Evolutionary conservation across 495 filamentous ascomycete genomes (phyloP).

Genomic region (Aspergillus steynii): DNA sequence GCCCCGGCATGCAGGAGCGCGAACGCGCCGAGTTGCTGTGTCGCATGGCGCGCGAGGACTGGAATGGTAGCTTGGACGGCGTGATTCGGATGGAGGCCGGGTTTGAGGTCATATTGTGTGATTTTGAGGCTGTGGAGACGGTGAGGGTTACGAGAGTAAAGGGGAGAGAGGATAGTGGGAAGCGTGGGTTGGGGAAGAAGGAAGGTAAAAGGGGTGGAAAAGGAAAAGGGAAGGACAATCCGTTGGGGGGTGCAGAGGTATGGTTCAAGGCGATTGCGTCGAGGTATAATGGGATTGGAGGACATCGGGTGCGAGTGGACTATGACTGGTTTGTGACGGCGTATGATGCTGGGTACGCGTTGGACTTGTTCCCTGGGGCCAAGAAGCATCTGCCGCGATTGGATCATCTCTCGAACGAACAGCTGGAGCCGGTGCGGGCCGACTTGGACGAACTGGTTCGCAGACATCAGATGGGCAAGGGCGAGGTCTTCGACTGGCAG

Average conservation of each 20-base stretch:
- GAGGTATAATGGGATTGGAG: conserved; percentile 62
- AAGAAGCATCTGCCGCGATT: conserved; percentile 49
- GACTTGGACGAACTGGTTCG: conserved; percentile 43
- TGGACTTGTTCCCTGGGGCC: conserved; percentile 48
- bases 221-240: conserved; percentile 14
- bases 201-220: conserved; percentile 9
- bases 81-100: conserved; percentile 68
- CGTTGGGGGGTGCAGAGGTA: conserved; percentile 4
- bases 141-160: conserved; percentile 32
- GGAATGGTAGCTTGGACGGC: conserved; percentile 56
- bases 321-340: conserved; percentile 62
- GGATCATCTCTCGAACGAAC: conserved; percentile 27
- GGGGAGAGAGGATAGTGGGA: conserved; percentile 8
- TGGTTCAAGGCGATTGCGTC: conserved; percentile 46
- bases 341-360: conserved; percentile 44
- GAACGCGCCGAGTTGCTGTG: conserved; percentile 53
- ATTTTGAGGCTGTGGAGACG: conserved; percentile 49
- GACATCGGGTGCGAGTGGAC: conserved; percentile 53
- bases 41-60: conserved; percentile 42
- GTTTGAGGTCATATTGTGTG: conserved; percentile 69
- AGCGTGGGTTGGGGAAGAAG: too few relatives aligned
- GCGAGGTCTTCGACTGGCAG: conserved; percentile 56
- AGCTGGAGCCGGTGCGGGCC: conserved; percentile 41
- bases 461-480: conserved; percentile 19
- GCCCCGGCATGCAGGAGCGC: conserved; percentile 31